Base-by-base conservation (phyloP, 306 rosid species). In the Urtica urens region DNA sequence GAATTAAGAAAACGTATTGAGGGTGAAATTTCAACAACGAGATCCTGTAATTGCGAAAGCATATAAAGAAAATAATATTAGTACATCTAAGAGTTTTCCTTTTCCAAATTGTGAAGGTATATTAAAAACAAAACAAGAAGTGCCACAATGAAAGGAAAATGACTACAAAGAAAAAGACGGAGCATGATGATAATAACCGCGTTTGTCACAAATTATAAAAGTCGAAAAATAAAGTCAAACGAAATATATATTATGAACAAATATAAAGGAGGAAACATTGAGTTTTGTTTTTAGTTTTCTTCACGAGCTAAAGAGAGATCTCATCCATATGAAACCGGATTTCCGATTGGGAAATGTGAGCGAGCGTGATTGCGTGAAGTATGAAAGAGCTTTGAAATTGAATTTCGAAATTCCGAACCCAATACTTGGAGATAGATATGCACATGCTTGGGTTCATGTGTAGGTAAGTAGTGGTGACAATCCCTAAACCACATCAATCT, bases 401-500 rank as follows among this genome's bases (percentile, higher is more conserved):
- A 23, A 37, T 39, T 58, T 53, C 40, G 37, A 64, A 64, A 27
- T 37, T 35, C 59, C 59, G 22, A 69, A 51, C 11, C 46, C 11
- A 45, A 28, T 7, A 17, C 40, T 26, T 33, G 39, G 48, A 10
- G 38, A 40, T 27, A 37, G 69, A 15, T 10, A 12, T 60, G 77
- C 81, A 72, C 79, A 70, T 75, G n/a, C n/a, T n/a, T n/a, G n/a
- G n/a, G n/a, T n/a, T n/a, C n/a, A n/a, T n/a, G n/a, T n/a, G n/a
- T n/a, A n/a, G n/a, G n/a, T n/a, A n/a, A n/a, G n/a, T n/a, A n/a
- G n/a, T n/a, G 78, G 46, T 33, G 22, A 7, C 16, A 45, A 44
- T 57, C 57, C 55, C 65, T 0, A 41, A 49, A 34, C 28, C 5
- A 15, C 24, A 49, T 23, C 67, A 58, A 61, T 68, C 54, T 55